Conservation (phyloP, 179 eudicot species). For the Corrigiola litoralis region DNA sequence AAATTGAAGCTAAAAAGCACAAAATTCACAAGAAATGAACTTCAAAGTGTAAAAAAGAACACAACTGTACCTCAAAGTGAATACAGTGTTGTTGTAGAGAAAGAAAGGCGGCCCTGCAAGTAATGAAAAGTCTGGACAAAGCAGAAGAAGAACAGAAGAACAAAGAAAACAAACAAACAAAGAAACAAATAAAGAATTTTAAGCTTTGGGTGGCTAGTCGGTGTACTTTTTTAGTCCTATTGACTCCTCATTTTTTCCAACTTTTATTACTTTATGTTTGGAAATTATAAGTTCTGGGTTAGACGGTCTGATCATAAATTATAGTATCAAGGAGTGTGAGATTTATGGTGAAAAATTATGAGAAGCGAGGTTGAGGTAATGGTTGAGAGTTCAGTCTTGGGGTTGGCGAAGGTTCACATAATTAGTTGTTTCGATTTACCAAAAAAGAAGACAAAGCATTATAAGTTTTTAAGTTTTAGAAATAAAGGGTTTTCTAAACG, state of each 20-base stretch:
- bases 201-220: slow-evolving; percentile 63
- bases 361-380: no score
- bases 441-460: no score
- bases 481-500: no score
- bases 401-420: no score
- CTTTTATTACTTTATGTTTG: neutral
- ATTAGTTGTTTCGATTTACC: no score
- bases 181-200: slow-evolving; percentile 1
- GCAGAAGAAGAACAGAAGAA: neutral
- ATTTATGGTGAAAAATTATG: no score
- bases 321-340: neutral
- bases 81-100: neutral
- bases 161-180: slow-evolving; percentile 9
- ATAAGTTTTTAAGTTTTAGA: no score
- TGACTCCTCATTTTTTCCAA: slow-evolving; percentile 7
- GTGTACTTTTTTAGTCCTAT: slow-evolving; percentile 22
- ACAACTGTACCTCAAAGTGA: neutral
- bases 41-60: no score
- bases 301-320: neutral
- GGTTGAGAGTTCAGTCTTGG: no score
- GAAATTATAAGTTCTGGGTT: neutral
- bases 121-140: neutral
- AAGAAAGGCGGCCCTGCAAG: neutral
- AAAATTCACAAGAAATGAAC: no score
- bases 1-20: slow-evolving; percentile 13